These are phyloP conservation scores for Vitis labrusca DNA, from an alignment of 164 flowering plant species.

Conservation along the genomic window DNA sequence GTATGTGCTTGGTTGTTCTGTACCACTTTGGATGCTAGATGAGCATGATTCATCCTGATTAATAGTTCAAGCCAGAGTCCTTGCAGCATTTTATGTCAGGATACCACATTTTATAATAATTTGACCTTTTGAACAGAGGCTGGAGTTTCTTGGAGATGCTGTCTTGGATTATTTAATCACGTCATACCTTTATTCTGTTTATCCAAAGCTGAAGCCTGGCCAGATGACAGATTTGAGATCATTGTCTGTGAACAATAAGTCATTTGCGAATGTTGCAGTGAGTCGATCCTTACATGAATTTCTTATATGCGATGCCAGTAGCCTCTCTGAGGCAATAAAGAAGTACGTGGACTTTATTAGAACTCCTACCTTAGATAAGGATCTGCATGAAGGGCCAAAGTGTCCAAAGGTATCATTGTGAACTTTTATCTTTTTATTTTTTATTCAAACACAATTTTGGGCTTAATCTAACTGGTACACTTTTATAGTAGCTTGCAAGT, in stretches of 20 bases:
- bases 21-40: background rate
- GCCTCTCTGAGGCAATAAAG: slow-evolving; percentile 51
- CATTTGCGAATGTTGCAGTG: slow-evolving; percentile 78
- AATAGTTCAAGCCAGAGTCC: background rate
- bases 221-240: slow-evolving; percentile 93
- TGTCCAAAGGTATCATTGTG: slow-evolving; percentile 74
- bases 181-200: slow-evolving; percentile 81
- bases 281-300: slow-evolving; percentile 54
- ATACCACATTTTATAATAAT: slow-evolving; percentile 12
- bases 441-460: background rate
- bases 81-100: slow-evolving; percentile 6
- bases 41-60: background rate
- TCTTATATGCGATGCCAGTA: slow-evolving; percentile 59
- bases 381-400: slow-evolving; percentile 43
- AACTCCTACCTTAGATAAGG: slow-evolving; percentile 29
- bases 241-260: slow-evolving; percentile 61
- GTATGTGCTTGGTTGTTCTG: slow-evolving; percentile 29
- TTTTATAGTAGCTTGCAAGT: too few species aligned
- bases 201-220: slow-evolving; percentile 90
- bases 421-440: background rate
- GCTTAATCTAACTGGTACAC: too few species aligned
- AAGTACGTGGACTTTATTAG: slow-evolving; percentile 48
- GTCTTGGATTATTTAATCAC: slow-evolving; percentile 90
- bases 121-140: slow-evolving; percentile 52
- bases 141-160: slow-evolving; percentile 99